Evolutionary conservation across 208 protist species (phyloP).

Genomic region (Leishmania gerbilli): DNA sequence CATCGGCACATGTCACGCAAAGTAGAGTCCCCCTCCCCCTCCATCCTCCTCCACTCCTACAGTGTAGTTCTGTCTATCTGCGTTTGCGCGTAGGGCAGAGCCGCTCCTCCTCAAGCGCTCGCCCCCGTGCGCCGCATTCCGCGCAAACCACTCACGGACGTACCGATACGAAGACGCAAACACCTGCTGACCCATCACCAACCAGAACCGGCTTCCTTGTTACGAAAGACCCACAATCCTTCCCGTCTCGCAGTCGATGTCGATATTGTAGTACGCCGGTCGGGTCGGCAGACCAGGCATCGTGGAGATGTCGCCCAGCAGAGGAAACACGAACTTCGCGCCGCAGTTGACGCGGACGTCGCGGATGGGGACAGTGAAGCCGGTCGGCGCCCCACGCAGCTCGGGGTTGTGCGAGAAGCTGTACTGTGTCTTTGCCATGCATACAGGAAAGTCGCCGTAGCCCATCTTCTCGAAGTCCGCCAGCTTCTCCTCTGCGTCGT

Average conservation of each 20-base stretch:
- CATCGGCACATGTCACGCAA: neutral
- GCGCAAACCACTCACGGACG: neutral
- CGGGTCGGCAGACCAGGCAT: constrained; percentile 96
- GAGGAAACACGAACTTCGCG: constrained; percentile 95
- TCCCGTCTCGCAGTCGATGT: constrained; percentile 94
- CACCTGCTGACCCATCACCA: neutral
- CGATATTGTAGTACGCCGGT: constrained; percentile 96
- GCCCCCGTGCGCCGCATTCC: neutral
- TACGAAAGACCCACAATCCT: constrained; percentile 94
- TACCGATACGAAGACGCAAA: neutral
- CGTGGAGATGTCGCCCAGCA: constrained; percentile 94
- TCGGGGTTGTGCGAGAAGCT: constrained; percentile 94
- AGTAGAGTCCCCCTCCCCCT: neutral
- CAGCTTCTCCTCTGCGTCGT: constrained; percentile 90
- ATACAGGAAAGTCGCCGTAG: constrained; percentile 93
- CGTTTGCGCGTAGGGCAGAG: neutral
- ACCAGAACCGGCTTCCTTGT: neutral
- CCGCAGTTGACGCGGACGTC: constrained; percentile 94
- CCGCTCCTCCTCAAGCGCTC: too few species aligned
- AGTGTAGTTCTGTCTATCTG: neutral
- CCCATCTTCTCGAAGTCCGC: constrained; percentile 75
- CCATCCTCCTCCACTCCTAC: neutral
- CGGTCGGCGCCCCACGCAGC: constrained; percentile 89
- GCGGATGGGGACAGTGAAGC: constrained; percentile 92
- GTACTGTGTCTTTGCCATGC: constrained; percentile 99